Conservation (phyloP, 2,329 filamentous ascomycete genomes). For the Neofusicoccum cordaticola region DNA sequence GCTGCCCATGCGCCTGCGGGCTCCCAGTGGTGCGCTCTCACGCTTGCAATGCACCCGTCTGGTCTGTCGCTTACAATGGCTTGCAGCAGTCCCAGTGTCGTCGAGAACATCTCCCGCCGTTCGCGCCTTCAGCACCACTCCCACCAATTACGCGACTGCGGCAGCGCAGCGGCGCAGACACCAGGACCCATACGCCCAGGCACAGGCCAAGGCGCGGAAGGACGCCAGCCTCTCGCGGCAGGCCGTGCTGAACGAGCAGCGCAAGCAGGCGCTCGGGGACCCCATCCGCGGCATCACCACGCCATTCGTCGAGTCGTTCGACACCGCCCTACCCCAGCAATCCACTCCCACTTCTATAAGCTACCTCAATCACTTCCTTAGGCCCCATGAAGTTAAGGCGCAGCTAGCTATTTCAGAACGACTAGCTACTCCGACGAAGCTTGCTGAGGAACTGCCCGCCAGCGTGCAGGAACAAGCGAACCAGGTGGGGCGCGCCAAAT, state of each 20-base stretch:
- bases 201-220: slow-evolving; percentile 79
- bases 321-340: slow-evolving; percentile 50
- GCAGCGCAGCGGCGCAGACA: slow-evolving; percentile 53
- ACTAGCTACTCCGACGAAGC: slow-evolving; percentile 59
- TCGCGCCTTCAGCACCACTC: slow-evolving; percentile 60
- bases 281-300: slow-evolving; percentile 76
- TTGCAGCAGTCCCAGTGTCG: slow-evolving; percentile 25
- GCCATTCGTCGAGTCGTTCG: slow-evolving; percentile 79
- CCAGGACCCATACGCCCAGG: slow-evolving; percentile 76
- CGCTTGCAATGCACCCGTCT: neutral
- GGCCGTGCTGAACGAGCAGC: slow-evolving; percentile 63
- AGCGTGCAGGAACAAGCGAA: slow-evolving; percentile 34
- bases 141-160: slow-evolving; percentile 55
- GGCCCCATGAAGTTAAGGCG: slow-evolving; percentile 62
- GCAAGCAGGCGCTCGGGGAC: slow-evolving; percentile 67
- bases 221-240: slow-evolving; percentile 77
- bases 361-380: slow-evolving; percentile 75
- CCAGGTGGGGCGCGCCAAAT: slow-evolving; percentile 30
- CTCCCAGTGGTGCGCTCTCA: slow-evolving; percentile 31
- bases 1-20: slow-evolving; percentile 42
- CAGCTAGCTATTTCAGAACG: slow-evolving; percentile 66
- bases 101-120: slow-evolving; percentile 48
- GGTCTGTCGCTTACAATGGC: slow-evolving; percentile 1
- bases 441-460: neutral
- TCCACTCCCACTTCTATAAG: slow-evolving; percentile 24